Base-by-base conservation (phyloP, 2,329 filamentous ascomycete genomes). In the Stagonosporopsis tanaceti region DNA sequence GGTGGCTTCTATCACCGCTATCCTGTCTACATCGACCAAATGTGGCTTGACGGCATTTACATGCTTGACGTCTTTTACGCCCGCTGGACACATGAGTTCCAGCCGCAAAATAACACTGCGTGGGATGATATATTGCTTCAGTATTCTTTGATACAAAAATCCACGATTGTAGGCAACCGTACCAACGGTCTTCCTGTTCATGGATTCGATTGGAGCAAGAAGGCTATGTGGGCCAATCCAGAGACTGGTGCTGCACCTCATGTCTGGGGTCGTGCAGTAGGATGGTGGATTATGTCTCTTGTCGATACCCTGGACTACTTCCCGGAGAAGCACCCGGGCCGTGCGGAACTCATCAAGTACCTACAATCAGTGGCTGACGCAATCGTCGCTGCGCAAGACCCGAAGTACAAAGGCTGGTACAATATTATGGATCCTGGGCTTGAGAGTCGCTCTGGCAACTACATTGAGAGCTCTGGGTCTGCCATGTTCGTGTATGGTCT, bases 381-480 rank as follows among this genome's bases (percentile, higher is more conserved):
- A 0, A 66, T 84, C 0, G 73, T 78, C 22, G 56, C 59, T 2
- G 75, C 77, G 0, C 78, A 55, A 41, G 59, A 61, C 22, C 27
- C 50, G 2, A 53, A 38, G 17, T 59, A 55, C 6, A 81, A 83
- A 0, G 84, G 80, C 2, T 87, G 85, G 80, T 87, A 84, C 82
- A 76, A 86, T 55, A 76, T 87, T 44, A 81, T 87, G 76, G 80
- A 79, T 59, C 78, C 79, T 0, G 79, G 79, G 1, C 39, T 57
- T 6, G 48, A 56, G 27, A 15, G 9, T n/a, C 66, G 69, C 6
- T 55, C 77, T 25, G 82, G 81, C 0, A 88, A 88, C 67, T 88
- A 86, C 67, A 79, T 88, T 40, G 85, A 88, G 75, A 83, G 82
- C 37, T 86, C 83, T 47, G 84, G 80, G 11, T 82, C 81, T 15